Conservation (phyloP, 805 yeast species). For the Schwanniomyces polymorphus region DNA sequence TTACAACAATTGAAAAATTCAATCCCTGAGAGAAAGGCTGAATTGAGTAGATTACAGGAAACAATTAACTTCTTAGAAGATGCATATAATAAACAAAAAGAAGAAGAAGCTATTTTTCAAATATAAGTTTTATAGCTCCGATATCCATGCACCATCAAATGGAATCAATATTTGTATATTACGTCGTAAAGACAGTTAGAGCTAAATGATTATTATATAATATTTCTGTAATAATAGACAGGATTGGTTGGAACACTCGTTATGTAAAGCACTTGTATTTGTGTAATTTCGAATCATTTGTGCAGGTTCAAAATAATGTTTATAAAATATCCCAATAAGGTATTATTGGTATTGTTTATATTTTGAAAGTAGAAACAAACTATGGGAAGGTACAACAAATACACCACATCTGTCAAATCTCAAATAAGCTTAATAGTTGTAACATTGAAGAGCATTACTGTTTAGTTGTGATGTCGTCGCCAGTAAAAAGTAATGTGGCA, state of each 20-base stretch:
- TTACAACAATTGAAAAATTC: conserved; percentile 32
- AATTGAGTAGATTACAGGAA: conserved; percentile 33
- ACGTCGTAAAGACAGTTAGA: conserved; percentile 5
- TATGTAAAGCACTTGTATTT: neutral
- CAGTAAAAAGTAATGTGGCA: conserved; percentile 27
- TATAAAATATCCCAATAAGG: conserved; percentile 1
- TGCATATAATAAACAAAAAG: conserved; percentile 13
- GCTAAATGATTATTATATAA: neutral
- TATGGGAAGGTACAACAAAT: neutral
- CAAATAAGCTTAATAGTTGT: neutral
- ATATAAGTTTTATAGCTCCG: neutral
- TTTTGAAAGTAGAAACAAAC: neutral
- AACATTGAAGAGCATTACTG: neutral
- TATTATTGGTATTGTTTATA: neutral
- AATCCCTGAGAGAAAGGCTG: conserved; percentile 36
- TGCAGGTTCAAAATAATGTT: neutral
- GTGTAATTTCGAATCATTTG: neutral
- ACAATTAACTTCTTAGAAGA: conserved; percentile 27
- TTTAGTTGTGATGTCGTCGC: conserved; percentile 16
- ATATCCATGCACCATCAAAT: neutral
- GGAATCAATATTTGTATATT: conserved; percentile 4
- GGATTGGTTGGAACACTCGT: too few species aligned
- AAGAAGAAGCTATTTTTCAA: conserved; percentile 1
- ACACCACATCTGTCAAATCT: neutral
- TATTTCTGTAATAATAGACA: neutral